These are phyloP conservation scores for Panicum miliaceum DNA, from an alignment of 176 grass and related monocot genomes.

Conservation along the genomic window DNA sequence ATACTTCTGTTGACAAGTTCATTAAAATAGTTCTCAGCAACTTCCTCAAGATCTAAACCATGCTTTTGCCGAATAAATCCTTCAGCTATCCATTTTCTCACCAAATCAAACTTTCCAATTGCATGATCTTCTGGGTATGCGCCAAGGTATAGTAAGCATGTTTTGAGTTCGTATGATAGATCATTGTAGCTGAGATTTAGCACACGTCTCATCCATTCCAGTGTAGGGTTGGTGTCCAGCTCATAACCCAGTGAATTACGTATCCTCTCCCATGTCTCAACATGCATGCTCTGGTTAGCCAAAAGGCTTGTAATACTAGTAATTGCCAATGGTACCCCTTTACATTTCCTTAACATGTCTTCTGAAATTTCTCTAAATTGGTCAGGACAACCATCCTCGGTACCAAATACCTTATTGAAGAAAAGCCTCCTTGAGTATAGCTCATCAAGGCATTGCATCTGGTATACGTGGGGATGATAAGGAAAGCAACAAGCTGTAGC, in stretches of 20 bases:
- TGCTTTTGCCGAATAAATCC: conserved; percentile 23
- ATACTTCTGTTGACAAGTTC: conserved; percentile 39
- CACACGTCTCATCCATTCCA: conserved; percentile 30
- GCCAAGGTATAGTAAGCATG: conserved; percentile 39
- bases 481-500: neutral
- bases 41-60: neutral
- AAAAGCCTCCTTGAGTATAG: neutral
- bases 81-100: conserved; percentile 36
- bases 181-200: conserved; percentile 30
- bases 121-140: neutral
- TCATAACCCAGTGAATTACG: neutral
- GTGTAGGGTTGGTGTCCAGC: conserved; percentile 1
- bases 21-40: conserved; percentile 24
- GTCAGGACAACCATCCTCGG: neutral
- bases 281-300: neutral
- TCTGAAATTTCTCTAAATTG: neutral
- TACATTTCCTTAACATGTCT: neutral
- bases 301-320: conserved; percentile 32
- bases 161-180: conserved; percentile 2
- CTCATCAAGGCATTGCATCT: neutral
- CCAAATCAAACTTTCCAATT: conserved; percentile 3
- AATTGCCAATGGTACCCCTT: conserved; percentile 16
- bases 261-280: neutral
- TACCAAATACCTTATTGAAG: neutral
- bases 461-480: neutral